Evolutionary conservation across 345 rosid species (phyloP).

Genomic region (Arabis hirsuta): DNA sequence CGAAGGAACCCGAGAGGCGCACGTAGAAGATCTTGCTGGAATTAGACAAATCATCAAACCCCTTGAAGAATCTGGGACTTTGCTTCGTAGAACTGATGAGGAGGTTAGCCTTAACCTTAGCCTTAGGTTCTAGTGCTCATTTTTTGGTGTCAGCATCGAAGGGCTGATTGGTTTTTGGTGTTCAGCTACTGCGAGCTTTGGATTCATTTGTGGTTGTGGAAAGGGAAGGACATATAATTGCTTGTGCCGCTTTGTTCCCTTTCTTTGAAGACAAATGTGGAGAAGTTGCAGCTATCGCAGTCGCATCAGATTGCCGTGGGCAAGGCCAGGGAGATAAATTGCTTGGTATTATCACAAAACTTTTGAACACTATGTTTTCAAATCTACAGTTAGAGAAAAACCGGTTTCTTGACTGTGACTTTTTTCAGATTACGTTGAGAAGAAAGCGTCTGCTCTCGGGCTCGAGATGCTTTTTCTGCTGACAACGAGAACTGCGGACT

Average conservation of each 20-base stretch:
- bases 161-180: constrained; percentile 3
- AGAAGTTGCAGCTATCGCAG: constrained; percentile 94
- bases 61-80: constrained; percentile 69
- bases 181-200: constrained; percentile 68
- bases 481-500: constrained; percentile 91
- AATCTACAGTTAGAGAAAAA: not conserved
- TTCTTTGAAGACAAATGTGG: constrained; percentile 82
- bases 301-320: constrained; percentile 90
- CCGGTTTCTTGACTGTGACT: not conserved
- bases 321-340: constrained; percentile 98
- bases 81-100: constrained; percentile 72
- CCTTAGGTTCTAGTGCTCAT: constrained; percentile 3
- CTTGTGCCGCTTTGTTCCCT: constrained; percentile 93
- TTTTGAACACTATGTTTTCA: not conserved
- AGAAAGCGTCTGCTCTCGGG: constrained; percentile 76
- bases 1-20: constrained; percentile 88
- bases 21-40: constrained; percentile 68
- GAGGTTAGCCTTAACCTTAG: constrained; percentile 54
- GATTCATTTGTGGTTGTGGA: constrained; percentile 76
- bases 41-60: constrained; percentile 76
- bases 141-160: not conserved
- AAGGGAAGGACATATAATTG: constrained; percentile 91
- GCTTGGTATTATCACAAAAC: constrained; percentile 60
- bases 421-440: constrained; percentile 81
- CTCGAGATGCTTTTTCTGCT: constrained; percentile 76